Evolutionary conservation across 2,329 filamentous ascomycete genomes (phyloP).

Genomic region (Colletotrichum filicis): DNA sequence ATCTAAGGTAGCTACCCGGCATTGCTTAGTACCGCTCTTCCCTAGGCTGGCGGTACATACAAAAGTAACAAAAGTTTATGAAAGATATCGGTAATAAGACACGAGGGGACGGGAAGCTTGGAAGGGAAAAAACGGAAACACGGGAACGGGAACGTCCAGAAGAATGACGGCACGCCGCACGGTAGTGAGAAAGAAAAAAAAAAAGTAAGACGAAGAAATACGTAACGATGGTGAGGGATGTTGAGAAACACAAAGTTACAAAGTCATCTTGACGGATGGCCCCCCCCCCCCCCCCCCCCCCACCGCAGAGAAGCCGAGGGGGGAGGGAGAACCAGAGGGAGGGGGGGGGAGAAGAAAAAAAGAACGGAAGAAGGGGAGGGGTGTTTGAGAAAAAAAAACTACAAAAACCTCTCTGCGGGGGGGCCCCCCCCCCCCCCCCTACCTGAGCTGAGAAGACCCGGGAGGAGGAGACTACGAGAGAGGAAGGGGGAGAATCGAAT

Average conservation of each 20-base stretch:
- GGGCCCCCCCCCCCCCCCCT: background rate
- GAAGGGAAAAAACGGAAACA: background rate
- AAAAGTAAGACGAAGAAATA: background rate
- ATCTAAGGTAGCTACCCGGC: no score
- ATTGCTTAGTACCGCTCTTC: no score
- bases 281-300: background rate
- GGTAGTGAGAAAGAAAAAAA: background rate
- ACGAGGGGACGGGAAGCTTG: background rate
- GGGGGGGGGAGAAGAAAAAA: no score
- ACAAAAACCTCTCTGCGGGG: no score
- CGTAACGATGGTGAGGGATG: constrained; percentile 23
- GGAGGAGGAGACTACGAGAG: background rate
- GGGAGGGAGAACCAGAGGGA: no score
- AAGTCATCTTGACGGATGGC: background rate
- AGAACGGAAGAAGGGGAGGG: no score
- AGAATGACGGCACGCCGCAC: background rate
- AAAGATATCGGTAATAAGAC: no score
- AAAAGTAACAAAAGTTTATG: background rate
- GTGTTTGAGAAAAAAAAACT: no score
- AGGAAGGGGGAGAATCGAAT: background rate
- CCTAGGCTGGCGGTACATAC: no score
- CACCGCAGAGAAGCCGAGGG: no score
- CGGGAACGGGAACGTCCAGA: background rate
- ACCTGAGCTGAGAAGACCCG: constrained; percentile 3
- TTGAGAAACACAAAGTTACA: constrained; percentile 3